Conservation (phyloP, 2,329 filamentous ascomycete genomes). For the Proliferodiscus dingleyae region DNA sequence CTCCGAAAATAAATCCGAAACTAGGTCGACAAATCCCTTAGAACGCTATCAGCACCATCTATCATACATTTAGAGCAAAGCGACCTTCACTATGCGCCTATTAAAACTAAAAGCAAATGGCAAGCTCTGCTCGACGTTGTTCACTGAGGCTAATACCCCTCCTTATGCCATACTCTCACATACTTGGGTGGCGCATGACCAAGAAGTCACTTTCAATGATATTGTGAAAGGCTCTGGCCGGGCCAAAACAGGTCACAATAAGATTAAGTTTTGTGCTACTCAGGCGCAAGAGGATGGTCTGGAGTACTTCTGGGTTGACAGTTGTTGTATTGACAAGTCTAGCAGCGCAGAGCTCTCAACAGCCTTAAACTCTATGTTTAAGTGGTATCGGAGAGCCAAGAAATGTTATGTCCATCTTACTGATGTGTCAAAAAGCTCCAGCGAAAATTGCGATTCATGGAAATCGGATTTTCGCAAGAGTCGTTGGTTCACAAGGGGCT, state of each 20-base stretch:
- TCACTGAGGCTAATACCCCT: no score
- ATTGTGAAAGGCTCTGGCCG: conserved; percentile 1
- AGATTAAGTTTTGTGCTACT: conserved; percentile 14
- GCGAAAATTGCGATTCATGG: conserved; percentile 3
- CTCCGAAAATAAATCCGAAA: no score
- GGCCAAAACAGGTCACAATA: conserved; percentile 9
- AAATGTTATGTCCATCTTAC: conserved; percentile 16
- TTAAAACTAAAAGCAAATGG: no score
- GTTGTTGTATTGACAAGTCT: conserved; percentile 19
- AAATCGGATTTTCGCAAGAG: conserved; percentile 12
- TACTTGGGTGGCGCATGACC: conserved; percentile 19
- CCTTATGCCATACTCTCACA: conserved; percentile 25
- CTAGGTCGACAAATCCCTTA: no score
- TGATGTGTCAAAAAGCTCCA: conserved; percentile 7
- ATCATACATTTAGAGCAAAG: no score
- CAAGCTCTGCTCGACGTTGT: no score
- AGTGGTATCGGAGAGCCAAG: conserved; percentile 15
- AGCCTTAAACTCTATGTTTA: conserved; percentile 17
- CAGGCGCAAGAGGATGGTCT: conserved; percentile 11
- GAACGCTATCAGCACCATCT: no score
- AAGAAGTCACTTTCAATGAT: conserved; percentile 12
- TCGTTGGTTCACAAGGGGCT: conserved; percentile 15
- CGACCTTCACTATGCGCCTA: no score
- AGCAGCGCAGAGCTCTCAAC: conserved; percentile 10
- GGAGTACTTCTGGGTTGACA: conserved; percentile 18